Evolutionary conservation across 306 rosid genomes (phyloP), one percentile per base, ranked within the genome.

Genomic region (cucumber (Cucumis sativus)): DNA sequence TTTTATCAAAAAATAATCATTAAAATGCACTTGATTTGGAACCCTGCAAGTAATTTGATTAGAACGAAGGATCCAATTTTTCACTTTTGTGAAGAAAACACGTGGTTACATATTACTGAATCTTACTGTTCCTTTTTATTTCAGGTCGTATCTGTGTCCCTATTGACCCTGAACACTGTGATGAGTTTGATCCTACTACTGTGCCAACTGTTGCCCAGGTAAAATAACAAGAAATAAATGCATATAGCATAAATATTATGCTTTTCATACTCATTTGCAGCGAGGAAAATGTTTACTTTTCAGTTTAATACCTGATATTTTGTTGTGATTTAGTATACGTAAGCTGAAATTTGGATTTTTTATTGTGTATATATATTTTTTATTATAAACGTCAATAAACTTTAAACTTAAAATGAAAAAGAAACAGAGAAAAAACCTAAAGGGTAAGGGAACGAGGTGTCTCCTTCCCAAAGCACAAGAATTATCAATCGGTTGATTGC

Each of bases 121-220:
- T 28, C 59, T 8, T 25, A 8, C 57, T 52, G 9, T 23, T 6
- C 62, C 43, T 77, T 61, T 84, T 80, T 84, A 69, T 81, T 81
- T 20, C 78, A 91, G 98, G 93, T 54, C 96, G 85, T 71, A 88
- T 93, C 60, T 93, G 98, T 79, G 89, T 87, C 74, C 98, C 97
- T 25, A 91, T 91, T 37, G 92, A 93, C 84, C 98, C 97, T 40
- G 84, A 88, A 28, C 76, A 21, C 33, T 93, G 98, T 13, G 96
- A 93, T 60, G 96, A 91, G 51, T 93, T 91, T 81, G 92, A 93
- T 86, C 97, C 96, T 17, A 87, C 97, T 37, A 65, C 91, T 62
- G 98, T 88, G 45, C 96, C 98, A 79, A 87, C 92, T 77, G 88
- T 93, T 83, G 84, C 88, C 39, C 84, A 84, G 88, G 96, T 93